A percentile compares a stretch with the other conserved stretches of the same genome.
Conservation (phyloP, 2,329 filamentous ascomycete species). For the Calonectria honghensis region DNA sequence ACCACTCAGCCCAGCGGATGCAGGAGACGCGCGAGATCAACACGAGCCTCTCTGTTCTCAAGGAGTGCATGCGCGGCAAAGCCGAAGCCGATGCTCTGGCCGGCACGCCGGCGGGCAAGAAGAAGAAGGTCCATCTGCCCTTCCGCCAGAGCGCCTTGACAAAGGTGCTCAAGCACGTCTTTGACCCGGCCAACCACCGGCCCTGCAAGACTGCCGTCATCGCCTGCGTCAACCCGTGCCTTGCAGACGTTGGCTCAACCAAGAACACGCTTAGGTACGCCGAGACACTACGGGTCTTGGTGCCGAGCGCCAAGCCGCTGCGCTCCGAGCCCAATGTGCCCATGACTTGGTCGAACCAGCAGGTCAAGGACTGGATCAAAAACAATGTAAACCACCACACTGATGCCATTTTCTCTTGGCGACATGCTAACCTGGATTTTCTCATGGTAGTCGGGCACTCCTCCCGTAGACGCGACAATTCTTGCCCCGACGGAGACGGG, state of each 20-base stretch:
- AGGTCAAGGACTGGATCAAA: slow-evolving; percentile 63
- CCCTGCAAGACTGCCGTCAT: slow-evolving; percentile 66
- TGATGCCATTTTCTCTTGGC: neutral
- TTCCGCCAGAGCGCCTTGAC: slow-evolving; percentile 60
- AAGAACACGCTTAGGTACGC: slow-evolving; percentile 71
- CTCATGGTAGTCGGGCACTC: slow-evolving; percentile 61
- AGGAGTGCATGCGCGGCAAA: slow-evolving; percentile 71
- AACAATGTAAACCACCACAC: slow-evolving; percentile 59
- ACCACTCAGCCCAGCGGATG: slow-evolving; percentile 66
- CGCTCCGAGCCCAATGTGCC: slow-evolving; percentile 56
- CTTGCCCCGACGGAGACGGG: slow-evolving; percentile 65
- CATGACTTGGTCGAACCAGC: slow-evolving; percentile 63
- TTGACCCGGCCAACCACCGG: slow-evolving; percentile 64
- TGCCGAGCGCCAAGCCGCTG: slow-evolving; percentile 54
- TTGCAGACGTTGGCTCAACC: slow-evolving; percentile 64
- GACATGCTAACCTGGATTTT: neutral
- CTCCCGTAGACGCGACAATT: slow-evolving; percentile 56
- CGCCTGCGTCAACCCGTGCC: slow-evolving; percentile 68
- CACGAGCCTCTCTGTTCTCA: slow-evolving; percentile 68
- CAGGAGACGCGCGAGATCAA: slow-evolving; percentile 69
- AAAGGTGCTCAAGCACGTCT: slow-evolving; percentile 62
- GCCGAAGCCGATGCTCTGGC: slow-evolving; percentile 58
- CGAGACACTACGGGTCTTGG: slow-evolving; percentile 65
- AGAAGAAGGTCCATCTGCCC: slow-evolving; percentile 63
- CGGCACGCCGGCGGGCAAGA: slow-evolving; percentile 45